A percentile compares a stretch with the other conserved stretches of the same genome.
Evolutionary conservation across 2,329 filamentous ascomycete species (phyloP).

Genomic region (Lecanosticta acicola): DNA sequence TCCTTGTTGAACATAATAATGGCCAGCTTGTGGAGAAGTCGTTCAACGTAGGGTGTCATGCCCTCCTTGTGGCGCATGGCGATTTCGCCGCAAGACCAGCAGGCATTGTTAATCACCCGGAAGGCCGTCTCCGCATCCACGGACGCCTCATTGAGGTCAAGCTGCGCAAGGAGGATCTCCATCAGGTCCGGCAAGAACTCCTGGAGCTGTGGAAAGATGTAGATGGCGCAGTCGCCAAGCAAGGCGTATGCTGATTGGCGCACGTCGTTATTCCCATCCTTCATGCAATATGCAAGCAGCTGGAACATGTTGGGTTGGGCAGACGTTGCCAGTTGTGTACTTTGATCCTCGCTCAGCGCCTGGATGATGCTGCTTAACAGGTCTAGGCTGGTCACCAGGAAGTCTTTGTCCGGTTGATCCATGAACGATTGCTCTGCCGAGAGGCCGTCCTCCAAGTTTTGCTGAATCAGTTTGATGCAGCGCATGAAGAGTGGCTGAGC

Average conservation of each 20-base stretch:
- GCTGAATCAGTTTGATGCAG: constrained; percentile 85
- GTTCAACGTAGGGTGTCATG: constrained; percentile 71
- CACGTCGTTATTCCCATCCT: constrained; percentile 84
- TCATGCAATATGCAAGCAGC: constrained; percentile 84
- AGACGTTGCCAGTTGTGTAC: constrained; percentile 66
- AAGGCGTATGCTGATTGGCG: constrained; percentile 93
- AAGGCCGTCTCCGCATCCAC: constrained; percentile 82
- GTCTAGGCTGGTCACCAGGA: constrained; percentile 90
- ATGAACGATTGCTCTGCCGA: constrained; percentile 62
- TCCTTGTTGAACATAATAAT: constrained; percentile 79
- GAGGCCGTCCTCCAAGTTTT: constrained; percentile 77
- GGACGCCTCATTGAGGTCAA: constrained; percentile 64
- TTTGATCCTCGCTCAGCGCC: constrained; percentile 68
- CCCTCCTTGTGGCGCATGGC: constrained; percentile 67
- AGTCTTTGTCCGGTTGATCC: constrained; percentile 90
- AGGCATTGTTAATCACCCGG: constrained; percentile 95
- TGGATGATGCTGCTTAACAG: constrained; percentile 90
- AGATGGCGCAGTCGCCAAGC: constrained; percentile 89
- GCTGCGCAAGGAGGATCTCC: constrained; percentile 76
- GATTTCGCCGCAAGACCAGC: constrained; percentile 94
- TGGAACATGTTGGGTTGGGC: constrained; percentile 85
- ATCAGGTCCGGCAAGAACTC: constrained; percentile 67
- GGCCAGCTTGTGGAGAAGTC: constrained; percentile 69
- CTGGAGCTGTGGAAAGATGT: constrained; percentile 76
- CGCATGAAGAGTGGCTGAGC: constrained; percentile 78